Evolutionary conservation across 169 alveolate genomes (phyloP), one percentile per base, ranked within the genome.

Genomic region (Plasmodium fragile): DNA sequence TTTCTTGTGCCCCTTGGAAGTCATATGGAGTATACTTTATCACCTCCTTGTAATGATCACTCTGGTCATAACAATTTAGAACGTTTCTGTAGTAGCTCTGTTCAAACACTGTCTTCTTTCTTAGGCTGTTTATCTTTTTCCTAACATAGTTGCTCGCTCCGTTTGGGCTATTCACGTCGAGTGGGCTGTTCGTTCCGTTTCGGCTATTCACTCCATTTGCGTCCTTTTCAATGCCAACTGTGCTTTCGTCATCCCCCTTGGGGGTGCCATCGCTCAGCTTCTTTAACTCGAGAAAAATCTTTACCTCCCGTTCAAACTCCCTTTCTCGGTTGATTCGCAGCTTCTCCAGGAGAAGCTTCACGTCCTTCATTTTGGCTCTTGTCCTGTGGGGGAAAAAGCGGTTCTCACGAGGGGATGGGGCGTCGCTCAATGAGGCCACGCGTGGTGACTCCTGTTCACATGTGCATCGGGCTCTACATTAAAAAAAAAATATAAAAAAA

Each of bases 241-340:
- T 4, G 6, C 4, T 71, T 8, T 83, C 43, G 18, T 34, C 81
- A 5, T 89, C 75, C 25, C 49, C n/a, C 28, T 30, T 25, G 18
- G 22, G 43, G n/a, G 16, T 43, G 52, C n/a, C 41, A 55, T 80
- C 79, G 18, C 5, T 80, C 28, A 80, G 30, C 32, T 34, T 80
- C 41, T 91, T 91, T 32, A 81, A 43, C 18, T 91, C 94, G 1
- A 91, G n/a, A 18, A 92, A 30, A 16, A 89, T 49, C 13, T 65
- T 73, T 3, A 53, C 93, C 69, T 82, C 95, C 22, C 80, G 25
- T n/a, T 92, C 95, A 16, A 83, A 92, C 16, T 92, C 93, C 69
- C 45, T 45, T 82, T 79, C 94, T 25, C 73, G 34, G 25, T 25
- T 36, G 7, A 65, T 69, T 25, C 45, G 69, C 41, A 82, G 49